phyloP scores from a whole-genome alignment of 1,139 yeast species.

The Suhomyces choctaworum region DNA sequence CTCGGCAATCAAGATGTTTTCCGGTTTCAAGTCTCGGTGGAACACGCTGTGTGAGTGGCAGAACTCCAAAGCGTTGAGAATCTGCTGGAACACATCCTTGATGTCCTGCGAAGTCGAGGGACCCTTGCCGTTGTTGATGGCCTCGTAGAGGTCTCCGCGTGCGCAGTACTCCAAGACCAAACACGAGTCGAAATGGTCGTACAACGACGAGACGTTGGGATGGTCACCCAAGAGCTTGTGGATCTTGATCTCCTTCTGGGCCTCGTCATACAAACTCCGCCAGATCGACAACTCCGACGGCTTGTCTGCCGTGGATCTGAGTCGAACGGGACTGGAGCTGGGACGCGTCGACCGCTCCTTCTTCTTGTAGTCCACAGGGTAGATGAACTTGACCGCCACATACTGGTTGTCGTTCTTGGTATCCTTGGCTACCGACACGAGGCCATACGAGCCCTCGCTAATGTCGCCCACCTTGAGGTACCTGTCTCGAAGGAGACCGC shows the following conservation, averaged over 20 bases:
- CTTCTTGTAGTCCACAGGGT: conserved; percentile 45
- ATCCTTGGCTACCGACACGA: conserved; percentile 86
- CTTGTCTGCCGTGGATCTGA: conserved; percentile 18
- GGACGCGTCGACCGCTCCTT: conserved; percentile 27
- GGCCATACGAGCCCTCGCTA: conserved; percentile 92
- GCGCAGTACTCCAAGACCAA: conserved; percentile 85
- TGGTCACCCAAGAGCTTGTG: conserved; percentile 68
- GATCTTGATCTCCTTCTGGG: conserved; percentile 75
- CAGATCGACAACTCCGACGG: conserved; percentile 28
- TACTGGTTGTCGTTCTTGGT: conserved; percentile 46
- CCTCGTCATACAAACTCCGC: conserved; percentile 55
- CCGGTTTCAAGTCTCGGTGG: conserved; percentile 91
- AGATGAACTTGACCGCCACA: conserved; percentile 85
- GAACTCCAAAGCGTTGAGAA: conserved; percentile 74
- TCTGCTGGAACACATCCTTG: conserved; percentile 72
- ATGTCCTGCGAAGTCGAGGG: conserved; percentile 77
- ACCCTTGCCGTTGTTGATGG: conserved; percentile 77
- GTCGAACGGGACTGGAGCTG: conserved; percentile 41
- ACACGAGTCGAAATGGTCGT: conserved; percentile 79
- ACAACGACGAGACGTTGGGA: conserved; percentile 62
- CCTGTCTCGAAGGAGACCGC: conserved; percentile 59
- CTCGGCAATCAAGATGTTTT: conserved; percentile 74
- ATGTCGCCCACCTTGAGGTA: conserved; percentile 75
- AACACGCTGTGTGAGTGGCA: conserved; percentile 74
- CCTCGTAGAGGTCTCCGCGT: conserved; percentile 92